Evolutionary conservation across 192 early-diverging fungal genomes (phyloP), one percentile per base, ranked within the genome.

Genomic region (Podila minutissima): DNA sequence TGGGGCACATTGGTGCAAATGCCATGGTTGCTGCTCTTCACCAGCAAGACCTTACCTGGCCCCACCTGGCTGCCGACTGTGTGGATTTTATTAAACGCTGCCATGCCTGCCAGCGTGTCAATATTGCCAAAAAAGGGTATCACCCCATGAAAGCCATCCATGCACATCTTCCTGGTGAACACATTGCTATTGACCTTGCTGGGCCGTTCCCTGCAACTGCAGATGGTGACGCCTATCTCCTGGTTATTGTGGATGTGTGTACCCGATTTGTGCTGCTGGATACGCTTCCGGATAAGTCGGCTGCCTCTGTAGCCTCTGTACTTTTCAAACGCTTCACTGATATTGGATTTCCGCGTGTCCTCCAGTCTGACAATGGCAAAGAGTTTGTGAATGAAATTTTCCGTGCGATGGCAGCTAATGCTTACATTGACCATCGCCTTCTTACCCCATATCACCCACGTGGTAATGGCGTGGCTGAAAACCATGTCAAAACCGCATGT

Each of bases 341-440:
- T 22, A 59, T 82, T 55, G 55, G 67, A 41, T 71, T 75, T 51
- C 81, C 73, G 0, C n/a, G 46, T 8, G 33, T 75, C 0, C 41
- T 83, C 10, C 59, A 71, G 51, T 71, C 68, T 59, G 73, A 75
- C 48, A 83, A 88, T 60, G 86, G 86, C 15, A 61, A 66, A 11
- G 84, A 88, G 49, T 88, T 87, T 59, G 83, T 73, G 6, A 88
- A 86, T 35, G 17, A 33, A 22, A 6, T 84, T 8, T 20, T 88
- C 5, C 48, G 20, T 0, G 28, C 13, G 4, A 50, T 84, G 4
- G 49, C 33, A 1, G 55, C 48, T 10, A 20, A 53, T 17, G 28
- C 67, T 5, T 50, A 51, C 1, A 76, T 84, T 20, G 64, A 82
- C 2, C 75, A 82, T 24, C 62, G 86, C 10, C 51, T 82, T 0